These are phyloP conservation scores for Moesziomyces globuligerus DNA, from an alignment of 1,284 basidiomycete genomes.

Conservation along the genomic window DNA sequence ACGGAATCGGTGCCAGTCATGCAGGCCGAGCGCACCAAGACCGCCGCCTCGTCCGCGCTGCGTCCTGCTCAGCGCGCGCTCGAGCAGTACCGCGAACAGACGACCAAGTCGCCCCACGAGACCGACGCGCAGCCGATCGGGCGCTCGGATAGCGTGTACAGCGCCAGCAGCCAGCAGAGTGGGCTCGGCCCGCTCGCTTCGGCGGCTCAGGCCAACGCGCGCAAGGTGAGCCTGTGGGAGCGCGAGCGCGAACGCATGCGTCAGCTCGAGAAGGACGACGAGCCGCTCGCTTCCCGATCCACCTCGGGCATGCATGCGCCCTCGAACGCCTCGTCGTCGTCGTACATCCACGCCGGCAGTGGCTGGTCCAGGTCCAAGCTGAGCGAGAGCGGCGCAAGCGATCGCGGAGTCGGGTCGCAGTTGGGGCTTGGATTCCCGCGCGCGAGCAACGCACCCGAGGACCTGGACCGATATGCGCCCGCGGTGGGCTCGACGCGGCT, in stretches of 20 bases:
- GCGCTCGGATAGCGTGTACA: conserved; percentile 21
- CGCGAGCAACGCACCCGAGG: conserved; percentile 12
- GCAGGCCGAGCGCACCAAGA: conserved; percentile 5
- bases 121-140: conserved; percentile 1
- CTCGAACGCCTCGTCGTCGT: conserved; percentile 14
- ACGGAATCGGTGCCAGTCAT: conserved; percentile 12
- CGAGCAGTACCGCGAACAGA: conserved; percentile 34
- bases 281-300: conserved; percentile 27
- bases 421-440: conserved; percentile 36
- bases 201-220: conserved; percentile 16
- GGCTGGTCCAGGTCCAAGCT: conserved; percentile 19
- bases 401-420: conserved; percentile 10
- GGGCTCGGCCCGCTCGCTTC: not conserved
- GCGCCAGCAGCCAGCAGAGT: conserved; percentile 12
- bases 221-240: conserved; percentile 49
- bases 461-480: conserved; percentile 50
- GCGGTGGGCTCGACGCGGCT: conserved; percentile 52
- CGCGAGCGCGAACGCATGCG: conserved; percentile 50
- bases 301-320: conserved; percentile 14
- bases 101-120: conserved; percentile 1
- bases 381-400: conserved; percentile 15
- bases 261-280: conserved; percentile 47
- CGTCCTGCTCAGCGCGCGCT: conserved; percentile 47
- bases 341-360: conserved; percentile 8
- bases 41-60: conserved; percentile 6